Evolutionary conservation across 106 monocot genomes (phyloP).

Genomic region (Dendrobium officinale): DNA sequence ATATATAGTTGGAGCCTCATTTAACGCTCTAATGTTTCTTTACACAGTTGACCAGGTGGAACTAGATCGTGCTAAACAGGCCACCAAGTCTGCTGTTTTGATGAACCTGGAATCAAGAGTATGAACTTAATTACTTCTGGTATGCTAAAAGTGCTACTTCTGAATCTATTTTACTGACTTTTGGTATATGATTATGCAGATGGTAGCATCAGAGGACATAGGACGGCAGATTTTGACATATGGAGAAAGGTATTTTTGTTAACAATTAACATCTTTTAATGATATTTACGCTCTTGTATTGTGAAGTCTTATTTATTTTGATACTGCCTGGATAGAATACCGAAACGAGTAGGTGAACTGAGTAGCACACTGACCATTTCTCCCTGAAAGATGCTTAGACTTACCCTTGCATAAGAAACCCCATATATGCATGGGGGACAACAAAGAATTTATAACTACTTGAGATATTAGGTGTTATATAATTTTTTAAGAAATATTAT

Average conservation of each 20-base stretch:
- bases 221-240: slow-evolving; percentile 87
- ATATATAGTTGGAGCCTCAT: background rate
- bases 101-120: slow-evolving; percentile 93
- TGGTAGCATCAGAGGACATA: slow-evolving; percentile 87
- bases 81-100: slow-evolving; percentile 68
- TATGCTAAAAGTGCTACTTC: background rate
- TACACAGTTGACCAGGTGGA: slow-evolving; percentile 57
- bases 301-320: background rate
- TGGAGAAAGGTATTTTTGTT: slow-evolving; percentile 58
- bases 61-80: slow-evolving; percentile 73
- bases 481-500: too few species aligned
- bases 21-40: slow-evolving; percentile 1
- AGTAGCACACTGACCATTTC: background rate
- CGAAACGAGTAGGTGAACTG: background rate
- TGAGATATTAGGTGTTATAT: too few species aligned
- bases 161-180: background rate
- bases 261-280: background rate
- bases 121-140: slow-evolving; percentile 1
- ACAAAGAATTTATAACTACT: too few species aligned
- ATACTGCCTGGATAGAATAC: background rate
- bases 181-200: slow-evolving; percentile 24
- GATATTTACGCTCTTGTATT: background rate
- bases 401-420: too few species aligned
- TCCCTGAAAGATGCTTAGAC: background rate
- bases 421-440: too few species aligned